Evolutionary conservation across 306 rosid genomes (phyloP).

Genomic region (Bauhinia variegata): DNA sequence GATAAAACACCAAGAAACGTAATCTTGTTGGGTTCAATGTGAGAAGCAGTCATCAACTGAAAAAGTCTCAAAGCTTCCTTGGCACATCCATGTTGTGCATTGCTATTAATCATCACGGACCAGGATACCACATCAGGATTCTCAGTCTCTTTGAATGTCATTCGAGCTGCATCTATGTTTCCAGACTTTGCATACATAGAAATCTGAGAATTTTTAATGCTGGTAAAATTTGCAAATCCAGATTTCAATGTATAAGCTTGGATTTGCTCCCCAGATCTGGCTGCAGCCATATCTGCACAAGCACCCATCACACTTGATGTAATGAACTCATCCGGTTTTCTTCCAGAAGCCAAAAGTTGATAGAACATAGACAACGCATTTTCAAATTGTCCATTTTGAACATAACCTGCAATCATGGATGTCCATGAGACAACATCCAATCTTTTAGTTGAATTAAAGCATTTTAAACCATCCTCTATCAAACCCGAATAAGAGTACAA

Average conservation of each 20-base stretch:
- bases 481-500: slow-evolving; percentile 50
- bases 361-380: slow-evolving; percentile 50
- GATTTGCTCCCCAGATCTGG: slow-evolving; percentile 59
- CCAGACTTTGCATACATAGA: slow-evolving; percentile 71
- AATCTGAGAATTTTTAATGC: slow-evolving; percentile 57
- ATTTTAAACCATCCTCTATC: slow-evolving; percentile 47
- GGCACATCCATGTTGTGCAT: slow-evolving; percentile 63
- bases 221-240: slow-evolving; percentile 42
- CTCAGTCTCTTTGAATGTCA: slow-evolving; percentile 49
- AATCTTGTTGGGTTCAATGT: slow-evolving; percentile 53
- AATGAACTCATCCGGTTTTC: slow-evolving; percentile 53
- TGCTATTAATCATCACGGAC: slow-evolving; percentile 60
- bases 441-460: slow-evolving; percentile 50
- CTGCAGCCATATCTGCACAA: slow-evolving; percentile 53
- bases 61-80: slow-evolving; percentile 50
- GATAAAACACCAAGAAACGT: slow-evolving; percentile 59
- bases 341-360: slow-evolving; percentile 40
- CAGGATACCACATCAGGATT: slow-evolving; percentile 61
- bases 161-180: slow-evolving; percentile 47
- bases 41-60: slow-evolving; percentile 48
- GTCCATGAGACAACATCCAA: slow-evolving; percentile 58
- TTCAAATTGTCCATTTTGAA: slow-evolving; percentile 51
- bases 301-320: slow-evolving; percentile 52
- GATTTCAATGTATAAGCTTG: slow-evolving; percentile 53
- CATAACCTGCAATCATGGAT: slow-evolving; percentile 54